These are phyloP conservation scores for Penicillium oxalicum DNA, from an alignment of 2,329 filamentous ascomycete genomes.

Conservation along the genomic window DNA sequence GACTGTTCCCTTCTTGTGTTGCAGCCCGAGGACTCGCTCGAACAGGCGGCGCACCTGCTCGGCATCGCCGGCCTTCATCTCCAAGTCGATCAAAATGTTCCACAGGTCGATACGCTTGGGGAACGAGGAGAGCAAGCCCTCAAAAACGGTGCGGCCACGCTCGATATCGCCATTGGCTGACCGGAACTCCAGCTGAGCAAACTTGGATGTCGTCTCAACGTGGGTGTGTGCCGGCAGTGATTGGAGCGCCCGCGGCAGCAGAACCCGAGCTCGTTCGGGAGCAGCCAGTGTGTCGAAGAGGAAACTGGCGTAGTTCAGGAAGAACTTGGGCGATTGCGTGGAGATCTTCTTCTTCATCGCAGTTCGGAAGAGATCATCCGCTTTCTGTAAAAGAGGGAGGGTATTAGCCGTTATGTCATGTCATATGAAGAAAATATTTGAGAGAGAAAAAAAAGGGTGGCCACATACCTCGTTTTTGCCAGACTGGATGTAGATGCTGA, in stretches of 20 bases:
- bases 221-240: constrained; percentile 66
- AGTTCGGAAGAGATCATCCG: constrained; percentile 77
- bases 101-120: constrained; percentile 88
- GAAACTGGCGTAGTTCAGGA: constrained; percentile 93
- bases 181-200: constrained; percentile 87
- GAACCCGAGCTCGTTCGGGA: constrained; percentile 66
- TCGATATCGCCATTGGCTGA: constrained; percentile 77
- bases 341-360: constrained; percentile 90
- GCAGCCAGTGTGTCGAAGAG: constrained; percentile 67
- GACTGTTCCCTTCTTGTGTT: constrained; percentile 38
- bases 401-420: background rate
- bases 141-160: constrained; percentile 89
- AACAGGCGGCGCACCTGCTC: constrained; percentile 71
- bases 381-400: constrained; percentile 55
- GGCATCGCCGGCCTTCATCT: constrained; percentile 57
- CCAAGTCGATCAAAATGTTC: constrained; percentile 86
- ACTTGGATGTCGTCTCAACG: constrained; percentile 73
- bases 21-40: constrained; percentile 59
- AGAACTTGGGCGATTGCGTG: constrained; percentile 65
- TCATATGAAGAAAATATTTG: no score
- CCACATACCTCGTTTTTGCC: constrained; percentile 71
- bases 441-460: background rate
- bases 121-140: constrained; percentile 74
- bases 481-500: constrained; percentile 91
- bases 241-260: constrained; percentile 79